Evolutionary conservation across 2,329 filamentous ascomycete genomes (phyloP), one percentile per base, ranked within the genome.

Genomic region (Xylariaceae sp.): DNA sequence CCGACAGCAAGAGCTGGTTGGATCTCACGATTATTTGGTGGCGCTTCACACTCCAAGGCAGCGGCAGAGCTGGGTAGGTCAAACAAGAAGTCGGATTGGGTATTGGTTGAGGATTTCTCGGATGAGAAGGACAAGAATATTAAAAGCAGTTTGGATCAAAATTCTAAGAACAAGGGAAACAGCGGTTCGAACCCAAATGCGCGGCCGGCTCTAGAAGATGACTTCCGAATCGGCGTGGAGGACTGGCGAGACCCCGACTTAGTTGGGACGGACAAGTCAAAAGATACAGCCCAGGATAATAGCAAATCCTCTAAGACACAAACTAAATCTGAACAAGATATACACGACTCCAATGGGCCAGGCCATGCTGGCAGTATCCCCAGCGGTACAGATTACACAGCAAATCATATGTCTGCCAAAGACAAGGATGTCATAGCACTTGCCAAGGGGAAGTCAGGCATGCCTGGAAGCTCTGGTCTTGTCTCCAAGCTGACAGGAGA

Each of bases 211-310:
- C 49, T 66, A 2, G 70, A 74, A 44, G 86, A 90, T 67, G 81
- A 79, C 53, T 92, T 92, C 67, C 79, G 88, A 42, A 92, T 92
- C 63, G 89, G 88, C n/a, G 84, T 91, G 12, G 87, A 94, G 61
- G 89, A 94, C 67, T 92, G 89, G 89, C 81, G 88, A 61, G 89
- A 94, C 67, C 86, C 88, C 5, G 88, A 90, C 67, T 73, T 90
- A 16, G 75, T 89, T 19, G 77, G 76, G 1, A 67, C 63, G 26
- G 39, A 71, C 57, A 55, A 59, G 32, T 34, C 51, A 13, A 50
- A 55, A 32, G 55, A 39, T 6, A 48, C 52, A 22, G 36, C 36
- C 5, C 21, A 65, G 37, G 61, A 65, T 47, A 59, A 66, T 19
- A 63, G 66, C 55, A 74, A 72, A 53, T 55, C 61, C 30, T 57